Conservation (phyloP, 2,329 filamentous ascomycete genomes). For the Aspergillus terreus region DNA sequence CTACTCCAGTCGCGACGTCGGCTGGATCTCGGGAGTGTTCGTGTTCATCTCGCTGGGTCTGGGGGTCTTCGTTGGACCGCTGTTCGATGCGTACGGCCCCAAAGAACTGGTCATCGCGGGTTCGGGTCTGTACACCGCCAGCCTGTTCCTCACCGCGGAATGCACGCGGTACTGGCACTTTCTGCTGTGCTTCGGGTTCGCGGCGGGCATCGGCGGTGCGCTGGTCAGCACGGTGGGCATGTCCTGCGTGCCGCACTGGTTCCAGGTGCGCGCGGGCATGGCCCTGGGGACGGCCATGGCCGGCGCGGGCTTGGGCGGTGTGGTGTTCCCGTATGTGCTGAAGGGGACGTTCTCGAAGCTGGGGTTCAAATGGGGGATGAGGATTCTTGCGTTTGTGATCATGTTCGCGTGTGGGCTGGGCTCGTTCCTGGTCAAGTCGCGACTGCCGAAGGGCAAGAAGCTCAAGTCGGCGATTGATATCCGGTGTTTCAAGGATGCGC, state of each 20-base stretch:
- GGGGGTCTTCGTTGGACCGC: slow-evolving; percentile 47
- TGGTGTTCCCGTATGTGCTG: slow-evolving; percentile 37
- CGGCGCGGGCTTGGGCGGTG: slow-evolving; percentile 36
- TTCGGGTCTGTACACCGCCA: slow-evolving; percentile 35
- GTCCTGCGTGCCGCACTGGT: slow-evolving; percentile 41
- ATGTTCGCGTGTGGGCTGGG: slow-evolving; percentile 29
- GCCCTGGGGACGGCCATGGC: slow-evolving; percentile 40
- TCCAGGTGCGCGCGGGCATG: slow-evolving; percentile 35
- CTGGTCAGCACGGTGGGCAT: slow-evolving; percentile 38
- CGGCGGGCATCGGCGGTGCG: slow-evolving; percentile 35
- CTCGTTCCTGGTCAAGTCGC: slow-evolving; percentile 32
- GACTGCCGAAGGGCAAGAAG: slow-evolving; percentile 32
- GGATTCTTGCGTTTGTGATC: slow-evolving; percentile 36
- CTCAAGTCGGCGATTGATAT: slow-evolving; percentile 39
- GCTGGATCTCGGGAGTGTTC: slow-evolving; percentile 50
- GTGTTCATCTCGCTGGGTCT: slow-evolving; percentile 44
- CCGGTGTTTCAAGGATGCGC: slow-evolving; percentile 39
- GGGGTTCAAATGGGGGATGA: slow-evolving; percentile 39
- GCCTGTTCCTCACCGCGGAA: slow-evolving; percentile 46
- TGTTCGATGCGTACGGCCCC: slow-evolving; percentile 51
- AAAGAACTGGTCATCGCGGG: slow-evolving; percentile 40
- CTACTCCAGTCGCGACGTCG: slow-evolving; percentile 45
- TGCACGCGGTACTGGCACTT: slow-evolving; percentile 50
- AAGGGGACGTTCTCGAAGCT: slow-evolving; percentile 29
- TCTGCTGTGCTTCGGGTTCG: slow-evolving; percentile 37